phyloP scores from a whole-genome alignment of 352 stramenopile genomes.

The Phytophthora macrochlamydospora region DNA sequence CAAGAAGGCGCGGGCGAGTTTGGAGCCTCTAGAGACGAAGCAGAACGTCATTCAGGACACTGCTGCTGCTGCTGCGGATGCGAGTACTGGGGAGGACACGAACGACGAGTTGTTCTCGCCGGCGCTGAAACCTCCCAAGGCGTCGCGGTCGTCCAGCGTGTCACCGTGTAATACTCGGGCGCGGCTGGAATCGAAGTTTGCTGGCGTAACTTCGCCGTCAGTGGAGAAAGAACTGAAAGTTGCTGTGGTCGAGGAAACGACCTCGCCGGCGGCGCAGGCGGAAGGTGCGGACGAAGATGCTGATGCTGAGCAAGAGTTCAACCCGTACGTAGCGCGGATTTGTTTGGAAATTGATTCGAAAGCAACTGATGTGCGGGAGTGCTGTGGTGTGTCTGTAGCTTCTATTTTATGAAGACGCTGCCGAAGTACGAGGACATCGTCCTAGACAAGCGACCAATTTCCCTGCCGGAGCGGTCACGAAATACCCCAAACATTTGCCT shows the following conservation, averaged over 20 bases:
- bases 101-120: slow-evolving; percentile 81
- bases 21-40: not conserved
- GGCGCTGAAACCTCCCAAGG: slow-evolving; percentile 57
- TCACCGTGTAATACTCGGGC: slow-evolving; percentile 38
- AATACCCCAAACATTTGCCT: slow-evolving; percentile 76
- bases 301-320: slow-evolving; percentile 71
- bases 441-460: slow-evolving; percentile 48
- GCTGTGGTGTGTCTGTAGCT: slow-evolving; percentile 41
- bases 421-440: slow-evolving; percentile 82
- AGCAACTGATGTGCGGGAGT: slow-evolving; percentile 7
- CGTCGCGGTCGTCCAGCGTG: slow-evolving; percentile 40
- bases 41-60: slow-evolving; percentile 17
- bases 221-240: slow-evolving; percentile 35
- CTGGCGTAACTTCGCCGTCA: slow-evolving; percentile 17
- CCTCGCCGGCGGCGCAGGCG: slow-evolving; percentile 11
- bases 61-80: slow-evolving; percentile 6
- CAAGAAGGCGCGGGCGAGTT: slow-evolving; percentile 29
- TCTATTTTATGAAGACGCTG: slow-evolving; percentile 88
- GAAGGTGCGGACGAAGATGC: slow-evolving; percentile 47
- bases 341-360: not conserved
- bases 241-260: slow-evolving; percentile 19
- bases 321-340: slow-evolving; percentile 54
- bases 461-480: slow-evolving; percentile 57
- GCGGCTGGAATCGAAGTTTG: slow-evolving; percentile 40
- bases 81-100: slow-evolving; percentile 29